Percentiles rank a stretch among this genome's conserved stretches.
Evolutionary conservation across 177 flowering plant species (phyloP).

Genomic region (Viscum album): DNA sequence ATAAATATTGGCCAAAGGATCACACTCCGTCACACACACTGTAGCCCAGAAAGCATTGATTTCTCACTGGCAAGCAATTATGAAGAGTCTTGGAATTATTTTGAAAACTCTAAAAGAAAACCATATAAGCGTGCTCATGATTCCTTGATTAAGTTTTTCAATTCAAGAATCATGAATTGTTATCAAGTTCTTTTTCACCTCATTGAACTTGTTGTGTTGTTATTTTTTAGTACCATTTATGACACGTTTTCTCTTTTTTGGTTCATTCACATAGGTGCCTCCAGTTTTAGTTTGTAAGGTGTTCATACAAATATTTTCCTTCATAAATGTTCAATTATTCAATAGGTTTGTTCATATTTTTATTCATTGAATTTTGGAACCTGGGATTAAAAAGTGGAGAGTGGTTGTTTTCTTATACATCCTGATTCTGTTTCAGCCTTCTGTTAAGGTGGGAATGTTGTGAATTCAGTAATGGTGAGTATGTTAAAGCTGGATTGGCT

Average conservation of each 20-base stretch:
- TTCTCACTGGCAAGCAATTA: constrained; percentile 98
- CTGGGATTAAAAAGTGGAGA: too few relatives aligned
- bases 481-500: constrained; percentile 90
- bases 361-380: background rate
- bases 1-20: constrained; percentile 87
- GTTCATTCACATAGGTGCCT: constrained; percentile 51
- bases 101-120: constrained; percentile 64
- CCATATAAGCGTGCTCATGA: constrained; percentile 43
- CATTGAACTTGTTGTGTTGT: background rate
- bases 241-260: background rate
- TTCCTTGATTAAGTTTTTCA: background rate
- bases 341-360: constrained; percentile 49
- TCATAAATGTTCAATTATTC: constrained; percentile 94
- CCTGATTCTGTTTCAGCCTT: constrained; percentile 43
- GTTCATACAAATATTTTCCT: constrained; percentile 89
- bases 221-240: background rate
- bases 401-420: constrained; percentile 1
- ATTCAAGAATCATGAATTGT: background rate
- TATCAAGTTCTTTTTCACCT: background rate
- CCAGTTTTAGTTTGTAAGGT: constrained; percentile 82
- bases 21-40: constrained; percentile 59
- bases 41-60: constrained; percentile 81
- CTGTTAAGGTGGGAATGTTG: constrained; percentile 95
- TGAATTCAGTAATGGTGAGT: constrained; percentile 95
- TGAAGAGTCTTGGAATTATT: constrained; percentile 74